Conservation (phyloP, 2,329 filamentous ascomycete species). For the Botrytis paeoniae region DNA sequence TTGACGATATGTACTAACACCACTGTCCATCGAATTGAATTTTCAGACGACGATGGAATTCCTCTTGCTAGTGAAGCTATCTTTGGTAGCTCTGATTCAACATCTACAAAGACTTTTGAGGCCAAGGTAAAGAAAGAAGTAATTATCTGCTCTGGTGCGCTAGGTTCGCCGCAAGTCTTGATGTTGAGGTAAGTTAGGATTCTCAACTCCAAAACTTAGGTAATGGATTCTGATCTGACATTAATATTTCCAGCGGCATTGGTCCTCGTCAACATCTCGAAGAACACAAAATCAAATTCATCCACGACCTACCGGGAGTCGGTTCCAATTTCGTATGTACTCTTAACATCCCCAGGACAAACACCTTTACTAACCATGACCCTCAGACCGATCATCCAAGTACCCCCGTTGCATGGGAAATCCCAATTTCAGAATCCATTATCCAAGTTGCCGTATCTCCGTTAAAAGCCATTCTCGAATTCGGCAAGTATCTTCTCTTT, state of each 20-base stretch:
- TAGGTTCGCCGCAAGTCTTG: slow-evolving; percentile 19
- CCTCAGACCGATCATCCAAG: slow-evolving; percentile 14
- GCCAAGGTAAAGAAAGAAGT: slow-evolving; percentile 18
- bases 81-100: slow-evolving; percentile 1
- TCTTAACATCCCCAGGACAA: neutral
- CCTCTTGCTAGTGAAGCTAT: neutral
- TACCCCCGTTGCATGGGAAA: slow-evolving; percentile 19
- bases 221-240: neutral
- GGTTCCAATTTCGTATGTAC: slow-evolving; percentile 15
- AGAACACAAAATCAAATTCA: slow-evolving; percentile 14
- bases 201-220: neutral
- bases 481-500: slow-evolving; percentile 19
- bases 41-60: slow-evolving; percentile 1
- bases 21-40: slow-evolving; percentile 15
- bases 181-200: slow-evolving; percentile 17
- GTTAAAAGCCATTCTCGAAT: slow-evolving; percentile 1
- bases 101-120: neutral
- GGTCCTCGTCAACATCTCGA: slow-evolving; percentile 15
- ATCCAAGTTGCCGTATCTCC: slow-evolving; percentile 1
- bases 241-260: slow-evolving; percentile 10
- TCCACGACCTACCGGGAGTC: slow-evolving; percentile 14
- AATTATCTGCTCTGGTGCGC: slow-evolving; percentile 15
- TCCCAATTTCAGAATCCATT: slow-evolving; percentile 14
- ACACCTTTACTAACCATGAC: neutral
- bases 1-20: slow-evolving; percentile 17